Evolutionary conservation across 345 rosid species (phyloP), one percentile per base, ranked within the genome.

Genomic region (Eucalyptus microcorys): DNA sequence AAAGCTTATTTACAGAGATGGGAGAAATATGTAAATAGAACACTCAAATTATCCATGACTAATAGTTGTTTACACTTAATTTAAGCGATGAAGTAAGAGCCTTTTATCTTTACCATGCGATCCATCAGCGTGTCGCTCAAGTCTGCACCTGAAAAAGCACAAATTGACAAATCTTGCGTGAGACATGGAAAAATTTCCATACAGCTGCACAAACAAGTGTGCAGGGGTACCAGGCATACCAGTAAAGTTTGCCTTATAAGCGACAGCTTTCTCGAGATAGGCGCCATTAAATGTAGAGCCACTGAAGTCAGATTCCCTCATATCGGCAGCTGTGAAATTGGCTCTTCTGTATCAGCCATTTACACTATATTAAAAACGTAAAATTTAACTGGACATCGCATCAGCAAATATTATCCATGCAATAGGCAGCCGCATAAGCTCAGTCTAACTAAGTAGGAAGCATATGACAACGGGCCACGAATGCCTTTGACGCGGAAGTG

Each of bases 101-200:
- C 27, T 50, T 43, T 7, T 42, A 50, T 19, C 61, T 68, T 90
- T 94, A 96, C 99, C 99, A 97, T 97, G 26, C 99, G 96, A 92
- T 97, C 99, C 99, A 97, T 97, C 92, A 97, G 92, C 86, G 99
- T 97, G 93, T 96, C 99, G 27, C 99, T 97, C 92, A 97, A 93
- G 92, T 97, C 99, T 16, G 99, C 99, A 90, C 99, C 99, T 96
- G 95, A 85, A 84, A 85, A 85, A 47, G 34, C 64, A 47, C 40
- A 14, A 24, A 68, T 14, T 61, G 68, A 57, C 76, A 57, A n/a
- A 49, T 88, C 86, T 79, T 17, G 84, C 47, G 8, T 76, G 30
- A 76, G 47, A 76, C 27, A 10, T 76, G 30, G 30, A 40, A 10
- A 76, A 76, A 40, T 40, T 40, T 76, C 24, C 47, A 76, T 21